Base-by-base conservation (phyloP, 805 yeast genomes). In the Kregervanrija delftensis region DNA sequence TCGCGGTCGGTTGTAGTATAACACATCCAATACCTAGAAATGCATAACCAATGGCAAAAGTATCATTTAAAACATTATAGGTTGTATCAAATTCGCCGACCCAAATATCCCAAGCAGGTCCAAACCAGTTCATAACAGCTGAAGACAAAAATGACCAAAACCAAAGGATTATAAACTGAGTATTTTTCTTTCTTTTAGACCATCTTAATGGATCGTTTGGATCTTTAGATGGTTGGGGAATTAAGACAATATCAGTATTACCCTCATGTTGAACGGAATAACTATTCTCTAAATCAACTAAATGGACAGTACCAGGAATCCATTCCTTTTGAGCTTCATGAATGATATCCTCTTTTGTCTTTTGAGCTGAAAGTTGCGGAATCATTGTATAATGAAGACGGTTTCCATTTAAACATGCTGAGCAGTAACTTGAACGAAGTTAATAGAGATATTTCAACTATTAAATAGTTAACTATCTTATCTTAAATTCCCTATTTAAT, bases 231-330 rank as follows among this genome's bases (percentile, higher is more conserved):
- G 71, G 72, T 35, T 59, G 65, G 4, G 72, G 72, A 32, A 65
- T 57, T 39, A 65, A 55, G 15, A 66, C 58, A 28, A 64, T 52
- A 37, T 64, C 64, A 1, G 55, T 41, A 8, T 41, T 39, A 37
- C 55, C 55, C 31, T 58, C 51, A 45, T 57, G 63, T 32, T 55
- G 39, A 22, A 57, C 63, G 14, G 46, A 39, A 15, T 55, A 49
- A 9, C 42, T 31, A 10, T 49, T 40, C 13, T 66, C 70, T 12
- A 69, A 22, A 54, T 74, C 82, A 32, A 77, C 74, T 13, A 77
- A 59, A 48, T 72, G 77, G 33, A 70, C 65, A 3, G 78, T 74
- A 10, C 82, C 82, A 2, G 82, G 81, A 42, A 58, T 49, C 44
- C 41, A 40, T 13, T 44, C 47, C 15, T 31, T n/a, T n/a, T 44